Evolutionary conservation across 805 yeast species (phyloP), one percentile per base, ranked within the genome.

Genomic region (Pichia nakasei): DNA sequence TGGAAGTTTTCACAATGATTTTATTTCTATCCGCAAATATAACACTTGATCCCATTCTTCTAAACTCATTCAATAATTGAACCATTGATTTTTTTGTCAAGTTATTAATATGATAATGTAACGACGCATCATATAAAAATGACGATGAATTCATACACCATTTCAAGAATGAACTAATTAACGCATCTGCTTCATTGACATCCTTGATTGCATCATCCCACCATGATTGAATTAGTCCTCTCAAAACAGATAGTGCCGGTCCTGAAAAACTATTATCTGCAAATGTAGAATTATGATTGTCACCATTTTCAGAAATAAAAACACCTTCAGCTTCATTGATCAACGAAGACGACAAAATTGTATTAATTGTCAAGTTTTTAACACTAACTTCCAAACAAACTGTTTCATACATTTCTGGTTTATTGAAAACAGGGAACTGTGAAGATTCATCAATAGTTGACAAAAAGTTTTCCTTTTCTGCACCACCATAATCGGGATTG

Each of bases 281-380:
- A 52, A 89, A 76, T 0, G 76, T 70, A 8, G 59, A 53, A 18
- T 47, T 47, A 15, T 51, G 52, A 5, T 52, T 46, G 22, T 45
- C 51, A 8, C 51, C 55, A 12, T 56, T 71, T 26, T 80, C 85
- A 1, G 84, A 80, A 52, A 80, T 65, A 54, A 81, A 89, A 7
- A 86, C 74, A 15, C 96, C 96, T 59, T 87, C 96, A 3, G 89
- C 89, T 52, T 86, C 95, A 54, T 85, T 85, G 41, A 88, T 77
- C 38, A 86, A 64, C 0, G 95, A 72, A 13, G 96, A 85, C 0
- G 95, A 83, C 46, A 93, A 68, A 27, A 94, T 74, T 0, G 97
- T 85, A 58, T 91, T 93, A 43, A 93, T 78, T 0, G 88, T 80
- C 52, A 91, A 68, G 44, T 93, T 93, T 5, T 80, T 78, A 17